Base-by-base conservation (phyloP, 108 stramenopile species). In the Mayamaea pseudoterrestris region DNA sequence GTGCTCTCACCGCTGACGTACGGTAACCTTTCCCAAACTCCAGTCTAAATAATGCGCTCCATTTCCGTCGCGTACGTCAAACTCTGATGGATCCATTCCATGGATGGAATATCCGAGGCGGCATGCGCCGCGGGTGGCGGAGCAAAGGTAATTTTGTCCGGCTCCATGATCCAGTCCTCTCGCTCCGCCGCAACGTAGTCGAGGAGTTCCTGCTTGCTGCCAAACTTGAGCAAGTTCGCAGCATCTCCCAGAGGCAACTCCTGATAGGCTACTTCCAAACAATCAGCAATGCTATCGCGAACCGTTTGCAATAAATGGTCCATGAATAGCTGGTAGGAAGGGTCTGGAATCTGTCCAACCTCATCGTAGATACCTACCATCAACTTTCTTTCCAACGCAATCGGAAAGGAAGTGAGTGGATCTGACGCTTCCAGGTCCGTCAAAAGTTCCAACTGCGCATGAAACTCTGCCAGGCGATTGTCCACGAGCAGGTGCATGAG, bases 51-150 rank as follows among this genome's bases (percentile, higher is more conserved):
- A 51, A 93, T 93, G 43, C 92, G 68, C 46, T 93, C 92, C 64
- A 93, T 66, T 68, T 93, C 92, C 13, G 82, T 82, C 12, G 92
- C 92, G 66, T 93, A 93, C 47, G 68, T 81, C 49, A 93, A 50
- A 35, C 58, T 79, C 49, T 89, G 86, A 6, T 64, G 44, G 41
- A 93, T 93, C 62, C 83, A 66, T 31, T 89, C 73, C 71, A 76
- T 70, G 24, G 70, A 69, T 14, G 83, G 81, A 53, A 87, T 78
- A 47, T 93, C 87, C 14, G 47, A 60, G 11, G 78, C 80, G 48
- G 73, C 76, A 25, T 57, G 41, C 30, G 76, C 75, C 26, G 55
- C 44, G 25, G 62, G 49, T 17, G 74, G 72, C 0, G 74, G 74
- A 36, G 78, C 73, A 37, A 85, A 89, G 20, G 67, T 76, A 21